Evolutionary conservation across 192 early-diverging fungal species (phyloP).

Genomic region (Diversispora eburnea): DNA sequence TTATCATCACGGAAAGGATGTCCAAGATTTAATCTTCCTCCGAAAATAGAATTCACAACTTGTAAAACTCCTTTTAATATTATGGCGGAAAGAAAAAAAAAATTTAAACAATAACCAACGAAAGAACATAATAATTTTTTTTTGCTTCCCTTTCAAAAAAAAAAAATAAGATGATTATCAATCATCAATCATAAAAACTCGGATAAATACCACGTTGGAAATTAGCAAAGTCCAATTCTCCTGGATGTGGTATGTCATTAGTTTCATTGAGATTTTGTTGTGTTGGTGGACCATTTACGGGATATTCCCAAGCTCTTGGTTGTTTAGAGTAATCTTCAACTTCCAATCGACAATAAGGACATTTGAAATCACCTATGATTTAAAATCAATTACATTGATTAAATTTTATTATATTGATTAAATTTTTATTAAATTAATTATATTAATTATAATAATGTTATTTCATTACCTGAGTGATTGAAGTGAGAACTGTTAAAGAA

Average conservation of each 20-base stretch:
- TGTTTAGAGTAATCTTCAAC: neutral
- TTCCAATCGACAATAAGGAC: conserved; percentile 18
- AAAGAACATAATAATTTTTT: neutral
- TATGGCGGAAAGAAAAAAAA: no score
- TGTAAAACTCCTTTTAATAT: conserved; percentile 10
- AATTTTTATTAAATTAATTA: no score
- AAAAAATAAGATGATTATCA: neutral
- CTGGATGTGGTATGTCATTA: conserved; percentile 11
- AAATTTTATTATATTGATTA: no score
- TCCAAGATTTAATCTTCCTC: conserved; percentile 19
- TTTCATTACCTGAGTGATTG: conserved; percentile 5
- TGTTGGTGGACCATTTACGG: neutral
- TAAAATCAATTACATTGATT: neutral
- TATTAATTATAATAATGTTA: neutral
- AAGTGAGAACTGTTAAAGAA: neutral
- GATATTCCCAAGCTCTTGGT: conserved; percentile 17
- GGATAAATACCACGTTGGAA: conserved; percentile 15
- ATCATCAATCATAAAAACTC: neutral
- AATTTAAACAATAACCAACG: neutral
- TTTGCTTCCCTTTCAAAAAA: neutral
- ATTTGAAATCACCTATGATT: conserved; percentile 17
- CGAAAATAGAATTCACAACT: conserved; percentile 12
- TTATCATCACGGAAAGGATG: conserved; percentile 21
- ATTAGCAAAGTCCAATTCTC: conserved; percentile 20
- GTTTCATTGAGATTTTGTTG: neutral